Base-by-base conservation (phyloP, 768 basidiomycete genomes). In the Tricholoma bakamatsutake region DNA sequence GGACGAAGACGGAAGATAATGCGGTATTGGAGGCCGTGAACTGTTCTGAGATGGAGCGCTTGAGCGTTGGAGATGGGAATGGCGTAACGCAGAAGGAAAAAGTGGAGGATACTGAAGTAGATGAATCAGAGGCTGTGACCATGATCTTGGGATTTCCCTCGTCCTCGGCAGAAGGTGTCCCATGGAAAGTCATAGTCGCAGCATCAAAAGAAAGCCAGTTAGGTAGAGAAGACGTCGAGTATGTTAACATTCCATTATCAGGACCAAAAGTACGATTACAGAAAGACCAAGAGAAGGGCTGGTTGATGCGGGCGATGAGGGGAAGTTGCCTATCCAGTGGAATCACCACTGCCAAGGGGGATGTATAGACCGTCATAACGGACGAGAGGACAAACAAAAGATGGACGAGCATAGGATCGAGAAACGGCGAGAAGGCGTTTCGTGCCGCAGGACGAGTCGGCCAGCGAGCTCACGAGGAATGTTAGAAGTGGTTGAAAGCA, bases 151-250 rank as follows among this genome's bases (percentile, higher is more conserved):
- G 76, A 55, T 78, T 74, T 30, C 88, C 91, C 62, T 84, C 79
- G 66, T 94, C 90, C 15, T 69, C 58, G 7, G 72, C 54, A 3
- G 77, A 62, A 11, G 95, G 93, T 0, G 77, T 84, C 6, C 95
- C 95, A 52, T 70, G 66, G 57, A 98, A 85, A 0, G 83, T 84
- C 34, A 72, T 69, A 0, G 80, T 77, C 5, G 62, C 55, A 18
- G 80, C 67, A 67, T 94, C 80, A 66, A 95, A 96, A 4, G 73
- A 67, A 50, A 93, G 78, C 95, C 95, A 98, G 3, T 65, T 51
- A 3, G 93, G 93, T 15, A 94, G 73, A 24, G 70, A 58, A 4
- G 78, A 77, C 0, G 80, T 78, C 4, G 82, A 71, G 65, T 87
- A 90, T 21, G 62, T 67, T 6, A 80, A 58, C 45, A 67, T 43